Base-by-base conservation (phyloP, 2,329 filamentous ascomycete genomes). In the Trichoderma arundinaceum region DNA sequence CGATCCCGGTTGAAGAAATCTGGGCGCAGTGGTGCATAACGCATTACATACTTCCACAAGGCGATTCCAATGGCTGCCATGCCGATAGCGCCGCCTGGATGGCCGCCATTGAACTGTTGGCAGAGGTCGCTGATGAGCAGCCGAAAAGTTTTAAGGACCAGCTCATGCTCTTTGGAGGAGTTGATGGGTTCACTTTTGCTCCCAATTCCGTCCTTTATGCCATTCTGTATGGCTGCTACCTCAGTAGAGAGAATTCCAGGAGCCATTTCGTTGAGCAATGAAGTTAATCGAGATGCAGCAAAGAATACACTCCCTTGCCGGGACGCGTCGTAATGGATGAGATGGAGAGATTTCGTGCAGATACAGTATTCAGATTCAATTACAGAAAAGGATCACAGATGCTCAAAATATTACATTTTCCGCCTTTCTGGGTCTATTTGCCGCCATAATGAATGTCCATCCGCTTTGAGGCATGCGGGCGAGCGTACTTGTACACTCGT, bases 61-160 rank as follows among this genome's bases (percentile, higher is more conserved):
- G 86, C 83, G 22, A 88, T 78, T 9, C 86, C 86, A 63, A 89
- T 88, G 4, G 84, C 86, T 22, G 85, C 86, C 78, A 88, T 88
- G 43, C 85, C 84, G 73, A 88, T 87, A 17, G 83, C 84, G 72
- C 72, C n/a, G 68, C 74, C 39, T 73, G 73, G 51, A 72, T 72
- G 15, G 71, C 77, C 7, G 71, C 74, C 22, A 74, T 76, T 5
- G 60, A 56, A 64, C 15, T 64, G 60, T 10, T 64, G 49, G 52
- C 60, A 64, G 52, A 64, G 49, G 10, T 64, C 60, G 35, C 58
- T 61, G 46, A 61, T 61, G 10, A 61, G 58, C 46, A 61, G 28
- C 6, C 58, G 44, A 17, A 61, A 61, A 9, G 58, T 61, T 32
- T 33, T 61, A n/a, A 61, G 58, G 2, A 61, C 46, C 7, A 52